Base-by-base conservation (phyloP, 148 eudicot species). In the Chenopodium quinoa region DNA sequence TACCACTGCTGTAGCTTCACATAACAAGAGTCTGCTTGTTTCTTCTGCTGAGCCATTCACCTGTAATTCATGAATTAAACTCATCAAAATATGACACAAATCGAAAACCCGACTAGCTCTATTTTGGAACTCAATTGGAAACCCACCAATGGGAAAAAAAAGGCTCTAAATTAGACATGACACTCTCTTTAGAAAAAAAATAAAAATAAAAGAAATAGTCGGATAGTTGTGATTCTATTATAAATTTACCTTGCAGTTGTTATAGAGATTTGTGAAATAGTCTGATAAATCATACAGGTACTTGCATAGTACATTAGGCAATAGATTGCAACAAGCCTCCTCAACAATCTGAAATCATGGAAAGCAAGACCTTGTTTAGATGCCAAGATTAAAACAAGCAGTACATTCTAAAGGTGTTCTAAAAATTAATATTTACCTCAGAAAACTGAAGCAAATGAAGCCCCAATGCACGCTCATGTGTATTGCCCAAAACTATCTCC, bases 1-100 rank as follows among this genome's bases (percentile, higher is more conserved):
- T 22, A 95, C 97, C 20, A 91, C 83, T 14, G 93, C 95, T 22
- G 98, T 93, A 34, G 95, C 97, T 83, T 94, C 98, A 76, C 98
- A 94, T 40, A 94, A 73, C 83, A 93, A 82, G n/a, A 94, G 89
- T 71, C 97, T 76, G 77, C 97, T 94, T 1, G 90, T 85, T 88
- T 93, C 96, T 88, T 91, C 92, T 0, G 88, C 79, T 40, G 98
- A 89, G 22, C 93, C 94, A 56, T 86, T 86, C 23, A 93, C 95
- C 97, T 93, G 88, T 81, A 81, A 67, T 0, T 34, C n/a, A 66
- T 23, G 64, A 34, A 20, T 60, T 60, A 19, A 19, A 60, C 23
- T 1, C 9, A 19, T 54, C 16, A 54, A 60, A 60, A 60, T 25
- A 60, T 19, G 23, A 4, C 64, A 6, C 64, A 60, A 20, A 19